A percentile compares a stretch with the other conserved stretches of the same genome.
Conservation (phyloP, 495 filamentous ascomycete species). For the Neohortaea acidophila region DNA sequence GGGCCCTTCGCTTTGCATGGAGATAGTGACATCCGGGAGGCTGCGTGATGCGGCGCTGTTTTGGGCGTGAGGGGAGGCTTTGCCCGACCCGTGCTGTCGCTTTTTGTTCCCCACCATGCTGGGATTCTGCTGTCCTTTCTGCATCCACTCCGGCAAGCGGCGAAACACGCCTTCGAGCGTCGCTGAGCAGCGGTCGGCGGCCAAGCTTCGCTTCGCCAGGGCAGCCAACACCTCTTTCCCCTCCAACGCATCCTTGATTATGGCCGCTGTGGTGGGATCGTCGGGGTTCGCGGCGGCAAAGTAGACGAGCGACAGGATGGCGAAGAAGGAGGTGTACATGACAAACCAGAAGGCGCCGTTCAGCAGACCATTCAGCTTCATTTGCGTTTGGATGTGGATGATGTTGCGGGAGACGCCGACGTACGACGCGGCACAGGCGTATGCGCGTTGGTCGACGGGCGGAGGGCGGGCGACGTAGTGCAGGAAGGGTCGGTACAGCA, state of each 20-base stretch:
- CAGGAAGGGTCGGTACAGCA: conserved; percentile 87
- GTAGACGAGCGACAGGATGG: conserved; percentile 77
- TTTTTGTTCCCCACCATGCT: conserved; percentile 21
- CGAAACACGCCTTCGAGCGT: conserved; percentile 45
- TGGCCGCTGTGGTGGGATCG: conserved; percentile 54
- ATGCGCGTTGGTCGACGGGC: conserved; percentile 68
- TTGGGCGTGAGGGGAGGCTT: not conserved
- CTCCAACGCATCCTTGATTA: conserved; percentile 68
- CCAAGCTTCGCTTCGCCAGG: conserved; percentile 69
- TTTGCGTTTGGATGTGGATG: conserved; percentile 77
- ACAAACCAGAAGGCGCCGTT: conserved; percentile 93
- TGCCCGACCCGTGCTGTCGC: conserved; percentile 11
- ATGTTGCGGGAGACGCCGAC: conserved; percentile 88
- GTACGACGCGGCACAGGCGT: conserved; percentile 82
- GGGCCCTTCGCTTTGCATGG: conserved; percentile 21
- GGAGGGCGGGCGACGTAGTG: conserved; percentile 74
- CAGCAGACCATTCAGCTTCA: conserved; percentile 67
- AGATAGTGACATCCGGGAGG: conserved; percentile 15
- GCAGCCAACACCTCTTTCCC: conserved; percentile 67
- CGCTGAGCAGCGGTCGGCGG: conserved; percentile 68
- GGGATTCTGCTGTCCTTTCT: conserved; percentile 18
- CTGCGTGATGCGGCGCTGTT: conserved; percentile 19
- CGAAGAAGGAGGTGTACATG: conserved; percentile 92
- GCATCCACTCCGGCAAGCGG: conserved; percentile 16
- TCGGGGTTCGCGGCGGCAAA: conserved; percentile 83